Evolutionary conservation across 2,329 filamentous ascomycete species (phyloP).

Genomic region (Pseudogymnoascus sp.): DNA sequence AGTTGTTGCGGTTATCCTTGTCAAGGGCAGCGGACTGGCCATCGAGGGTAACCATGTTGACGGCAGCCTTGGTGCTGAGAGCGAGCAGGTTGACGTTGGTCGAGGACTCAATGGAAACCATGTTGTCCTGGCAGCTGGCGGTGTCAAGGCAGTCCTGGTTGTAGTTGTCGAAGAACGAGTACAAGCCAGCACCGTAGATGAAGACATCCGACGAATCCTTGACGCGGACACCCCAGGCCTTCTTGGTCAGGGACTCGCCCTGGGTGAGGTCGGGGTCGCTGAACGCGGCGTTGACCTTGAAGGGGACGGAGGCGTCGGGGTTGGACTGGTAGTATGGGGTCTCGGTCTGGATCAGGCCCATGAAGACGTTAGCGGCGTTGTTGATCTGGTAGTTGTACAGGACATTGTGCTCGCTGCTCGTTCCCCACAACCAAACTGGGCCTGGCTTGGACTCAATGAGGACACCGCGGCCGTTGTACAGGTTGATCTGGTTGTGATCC

Average conservation of each 20-base stretch:
- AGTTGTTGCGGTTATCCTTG: constrained; percentile 56
- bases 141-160: constrained; percentile 57
- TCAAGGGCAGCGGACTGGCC: constrained; percentile 46
- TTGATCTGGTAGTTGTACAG: constrained; percentile 80
- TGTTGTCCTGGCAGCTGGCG: constrained; percentile 69
- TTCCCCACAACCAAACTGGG: constrained; percentile 74
- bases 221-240: constrained; percentile 70
- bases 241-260: constrained; percentile 43
- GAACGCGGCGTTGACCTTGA: constrained; percentile 48
- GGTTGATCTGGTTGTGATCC: constrained; percentile 70
- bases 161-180: constrained; percentile 82
- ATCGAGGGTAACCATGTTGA: constrained; percentile 63
- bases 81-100: constrained; percentile 54
- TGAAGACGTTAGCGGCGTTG: constrained; percentile 70
- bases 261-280: constrained; percentile 60
- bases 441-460: constrained; percentile 65
- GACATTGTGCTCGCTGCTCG: constrained; percentile 57
- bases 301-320: constrained; percentile 62
- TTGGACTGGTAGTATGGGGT: constrained; percentile 85
- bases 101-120: constrained; percentile 62
- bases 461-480: constrained; percentile 83
- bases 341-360: constrained; percentile 80
- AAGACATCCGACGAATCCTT: constrained; percentile 58
- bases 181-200: constrained; percentile 66
- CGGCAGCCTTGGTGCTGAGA: constrained; percentile 64